phyloP scores from a whole-genome alignment of 164 flowering plant species.

The Santalum album region DNA sequence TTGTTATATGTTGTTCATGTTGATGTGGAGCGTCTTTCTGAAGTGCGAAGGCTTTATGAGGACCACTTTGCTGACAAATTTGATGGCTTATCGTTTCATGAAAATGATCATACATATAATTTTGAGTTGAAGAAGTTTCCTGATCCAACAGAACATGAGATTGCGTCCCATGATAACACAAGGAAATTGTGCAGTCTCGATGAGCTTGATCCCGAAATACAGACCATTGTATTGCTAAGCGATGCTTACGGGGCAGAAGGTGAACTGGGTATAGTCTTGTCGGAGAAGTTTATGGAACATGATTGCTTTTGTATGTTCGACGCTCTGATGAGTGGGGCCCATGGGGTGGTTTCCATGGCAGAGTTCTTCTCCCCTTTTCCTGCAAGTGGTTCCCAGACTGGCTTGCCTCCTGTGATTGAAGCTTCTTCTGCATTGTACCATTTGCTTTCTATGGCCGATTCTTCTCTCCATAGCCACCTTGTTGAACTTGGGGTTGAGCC shows the following conservation, averaged over 20 bases:
- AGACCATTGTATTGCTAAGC: slow-evolving; percentile 52
- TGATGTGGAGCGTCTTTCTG: slow-evolving; percentile 60
- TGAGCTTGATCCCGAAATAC: slow-evolving; percentile 67
- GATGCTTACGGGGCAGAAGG: slow-evolving; percentile 99
- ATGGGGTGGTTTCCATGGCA: slow-evolving; percentile 76
- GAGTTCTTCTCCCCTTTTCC: slow-evolving; percentile 67
- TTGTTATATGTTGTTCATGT: slow-evolving; percentile 81
- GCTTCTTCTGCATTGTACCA: slow-evolving; percentile 84
- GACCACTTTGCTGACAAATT: slow-evolving; percentile 82
- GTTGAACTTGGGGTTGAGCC: slow-evolving; percentile 95
- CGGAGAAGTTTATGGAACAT: slow-evolving; percentile 91
- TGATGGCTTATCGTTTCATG: slow-evolving; percentile 63
- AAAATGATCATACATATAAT: slow-evolving; percentile 41
- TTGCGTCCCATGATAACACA: slow-evolving; percentile 21
- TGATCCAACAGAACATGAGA: slow-evolving; percentile 31
- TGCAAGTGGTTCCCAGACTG: slow-evolving; percentile 35
- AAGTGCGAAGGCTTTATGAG: slow-evolving; percentile 63
- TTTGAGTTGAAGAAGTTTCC: slow-evolving; percentile 39
- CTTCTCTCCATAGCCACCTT: slow-evolving; percentile 76
- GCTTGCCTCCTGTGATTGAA: slow-evolving; percentile 77
- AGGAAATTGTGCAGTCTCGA: slow-evolving; percentile 30
- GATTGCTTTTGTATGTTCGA: slow-evolving; percentile 98
- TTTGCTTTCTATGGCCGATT: slow-evolving; percentile 72
- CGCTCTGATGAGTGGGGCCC: slow-evolving; percentile 71
- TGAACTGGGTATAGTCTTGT: slow-evolving; percentile 80